These are phyloP conservation scores for Leishmania amazonensis DNA, from an alignment of 208 protist species.

Conservation along the genomic window DNA sequence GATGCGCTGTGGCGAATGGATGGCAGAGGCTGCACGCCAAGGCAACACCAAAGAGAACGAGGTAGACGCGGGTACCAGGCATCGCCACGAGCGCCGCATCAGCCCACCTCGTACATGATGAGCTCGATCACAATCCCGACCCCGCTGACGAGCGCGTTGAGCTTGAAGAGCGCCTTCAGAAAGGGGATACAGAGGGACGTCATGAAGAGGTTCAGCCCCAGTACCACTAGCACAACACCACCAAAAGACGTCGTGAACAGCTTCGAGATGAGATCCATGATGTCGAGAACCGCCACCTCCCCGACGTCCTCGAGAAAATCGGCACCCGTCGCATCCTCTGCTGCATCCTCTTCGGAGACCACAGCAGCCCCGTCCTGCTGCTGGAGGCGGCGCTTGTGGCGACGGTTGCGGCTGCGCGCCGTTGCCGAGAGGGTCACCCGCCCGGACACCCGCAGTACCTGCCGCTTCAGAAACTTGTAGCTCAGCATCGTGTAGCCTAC, in stretches of 20 bases:
- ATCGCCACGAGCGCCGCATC: background rate
- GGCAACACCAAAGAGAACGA: background rate
- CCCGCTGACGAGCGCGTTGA: constrained; percentile 83
- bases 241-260: constrained; percentile 86
- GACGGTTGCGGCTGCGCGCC: constrained; percentile 19
- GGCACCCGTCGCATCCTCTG: background rate
- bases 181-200: constrained; percentile 79
- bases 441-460: constrained; percentile 43
- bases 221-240: constrained; percentile 60
- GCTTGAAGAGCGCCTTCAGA: constrained; percentile 75
- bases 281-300: constrained; percentile 52
- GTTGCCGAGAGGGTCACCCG: constrained; percentile 30
- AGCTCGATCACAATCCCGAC: constrained; percentile 83
- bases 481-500: constrained; percentile 83
- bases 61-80: background rate
- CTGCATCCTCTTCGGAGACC: constrained; percentile 9
- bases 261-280: constrained; percentile 75
- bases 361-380: constrained; percentile 8
- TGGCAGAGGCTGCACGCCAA: background rate
- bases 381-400: constrained; percentile 11
- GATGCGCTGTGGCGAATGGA: background rate
- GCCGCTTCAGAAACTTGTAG: constrained; percentile 66
- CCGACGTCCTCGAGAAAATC: constrained; percentile 24
- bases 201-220: constrained; percentile 75
- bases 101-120: constrained; percentile 82